Percentiles rank a stretch among this genome's conserved stretches.
These are phyloP conservation scores for Trametes elegans DNA, from an alignment of 768 basidiomycete genomes.

Conservation along the genomic window DNA sequence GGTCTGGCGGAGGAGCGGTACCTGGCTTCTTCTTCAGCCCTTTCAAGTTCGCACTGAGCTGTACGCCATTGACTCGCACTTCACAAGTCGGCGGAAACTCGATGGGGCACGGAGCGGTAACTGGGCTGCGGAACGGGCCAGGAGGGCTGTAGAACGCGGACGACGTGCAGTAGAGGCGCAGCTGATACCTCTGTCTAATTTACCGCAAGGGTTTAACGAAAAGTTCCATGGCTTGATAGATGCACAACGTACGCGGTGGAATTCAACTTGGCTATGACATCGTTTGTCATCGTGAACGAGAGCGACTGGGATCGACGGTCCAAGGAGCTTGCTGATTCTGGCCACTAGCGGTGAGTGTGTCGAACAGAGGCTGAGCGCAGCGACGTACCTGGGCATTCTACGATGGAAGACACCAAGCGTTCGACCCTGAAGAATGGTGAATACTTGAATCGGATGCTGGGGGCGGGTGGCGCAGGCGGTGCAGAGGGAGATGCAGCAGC, in stretches of 20 bases:
- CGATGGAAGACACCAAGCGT: slow-evolving; percentile 58
- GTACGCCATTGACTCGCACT: slow-evolving; percentile 76
- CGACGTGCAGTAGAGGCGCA: slow-evolving; percentile 88
- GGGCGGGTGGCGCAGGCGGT: slow-evolving; percentile 25
- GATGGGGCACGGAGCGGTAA: slow-evolving; percentile 61
- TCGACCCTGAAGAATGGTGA: slow-evolving; percentile 77
- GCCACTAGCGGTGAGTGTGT: slow-evolving; percentile 1
- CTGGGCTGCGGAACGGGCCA: slow-evolving; percentile 47
- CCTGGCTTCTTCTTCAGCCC: slow-evolving; percentile 95
- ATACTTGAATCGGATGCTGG: slow-evolving; percentile 69
- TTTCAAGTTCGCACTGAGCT: slow-evolving; percentile 74
- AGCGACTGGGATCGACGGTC: slow-evolving; percentile 69
- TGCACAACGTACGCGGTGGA: slow-evolving; percentile 46
- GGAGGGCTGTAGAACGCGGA: slow-evolving; percentile 63
- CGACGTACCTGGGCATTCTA: slow-evolving; percentile 77
- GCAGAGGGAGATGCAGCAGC: slow-evolving; percentile 34
- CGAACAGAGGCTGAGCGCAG: not conserved
- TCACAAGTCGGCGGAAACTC: slow-evolving; percentile 93
- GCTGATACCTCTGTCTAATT: slow-evolving; percentile 72
- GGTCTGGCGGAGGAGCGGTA: slow-evolving; percentile 87
- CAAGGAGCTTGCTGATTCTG: slow-evolving; percentile 76
- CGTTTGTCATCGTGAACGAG: slow-evolving; percentile 61
- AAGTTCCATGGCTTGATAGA: too few species aligned
- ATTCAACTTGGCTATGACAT: slow-evolving; percentile 61
- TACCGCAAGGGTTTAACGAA: too few species aligned